These are phyloP conservation scores for Diophrys appendiculata DNA, from an alignment of 73 alveolate species.

Conservation along the genomic window DNA sequence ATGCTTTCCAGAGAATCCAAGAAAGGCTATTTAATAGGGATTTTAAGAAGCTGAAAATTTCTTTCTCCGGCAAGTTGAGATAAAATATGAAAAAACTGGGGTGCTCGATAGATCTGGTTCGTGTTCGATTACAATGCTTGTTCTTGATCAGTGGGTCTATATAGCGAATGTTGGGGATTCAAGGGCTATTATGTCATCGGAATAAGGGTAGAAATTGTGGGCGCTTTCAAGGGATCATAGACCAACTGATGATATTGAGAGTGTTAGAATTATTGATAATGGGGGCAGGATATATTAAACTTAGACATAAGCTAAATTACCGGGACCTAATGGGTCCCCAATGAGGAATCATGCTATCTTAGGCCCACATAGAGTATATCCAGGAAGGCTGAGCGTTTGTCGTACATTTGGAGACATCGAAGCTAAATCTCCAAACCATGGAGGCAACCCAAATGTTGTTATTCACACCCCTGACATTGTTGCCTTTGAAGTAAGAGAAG, in stretches of 20 bases:
- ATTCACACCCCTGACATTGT: slow-evolving; percentile 93
- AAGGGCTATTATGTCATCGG: slow-evolving; percentile 67
- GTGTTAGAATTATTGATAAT: slow-evolving; percentile 73
- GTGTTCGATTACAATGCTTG: slow-evolving; percentile 55
- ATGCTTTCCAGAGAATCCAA: slow-evolving; percentile 90
- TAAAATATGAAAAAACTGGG: slow-evolving; percentile 63
- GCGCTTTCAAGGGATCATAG: slow-evolving; percentile 78
- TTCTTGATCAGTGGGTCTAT: slow-evolving; percentile 53
- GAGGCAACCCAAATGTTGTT: slow-evolving; percentile 98
- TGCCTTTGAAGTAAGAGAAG: slow-evolving; percentile 72
- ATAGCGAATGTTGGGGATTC: slow-evolving; percentile 74
- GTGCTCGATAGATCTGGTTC: slow-evolving; percentile 70
- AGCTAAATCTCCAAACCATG: slow-evolving; percentile 85
- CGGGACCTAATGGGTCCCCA: slow-evolving; percentile 20
- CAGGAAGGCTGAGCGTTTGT: slow-evolving; percentile 94
- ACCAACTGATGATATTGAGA: slow-evolving; percentile 85
- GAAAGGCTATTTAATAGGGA: slow-evolving; percentile 89
- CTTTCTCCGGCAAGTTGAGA: slow-evolving; percentile 72
- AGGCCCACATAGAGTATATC: slow-evolving; percentile 93
- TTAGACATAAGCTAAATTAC: slow-evolving; percentile 25
- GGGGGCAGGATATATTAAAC: slow-evolving; percentile 87
- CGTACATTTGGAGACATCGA: slow-evolving; percentile 97
- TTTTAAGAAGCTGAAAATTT: slow-evolving; percentile 84
- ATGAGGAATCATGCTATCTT: slow-evolving; percentile 68
- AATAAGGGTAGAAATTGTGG: slow-evolving; percentile 46